Conservation (phyloP, 139 green algal genomes). For the Chlorella sp. region DNA sequence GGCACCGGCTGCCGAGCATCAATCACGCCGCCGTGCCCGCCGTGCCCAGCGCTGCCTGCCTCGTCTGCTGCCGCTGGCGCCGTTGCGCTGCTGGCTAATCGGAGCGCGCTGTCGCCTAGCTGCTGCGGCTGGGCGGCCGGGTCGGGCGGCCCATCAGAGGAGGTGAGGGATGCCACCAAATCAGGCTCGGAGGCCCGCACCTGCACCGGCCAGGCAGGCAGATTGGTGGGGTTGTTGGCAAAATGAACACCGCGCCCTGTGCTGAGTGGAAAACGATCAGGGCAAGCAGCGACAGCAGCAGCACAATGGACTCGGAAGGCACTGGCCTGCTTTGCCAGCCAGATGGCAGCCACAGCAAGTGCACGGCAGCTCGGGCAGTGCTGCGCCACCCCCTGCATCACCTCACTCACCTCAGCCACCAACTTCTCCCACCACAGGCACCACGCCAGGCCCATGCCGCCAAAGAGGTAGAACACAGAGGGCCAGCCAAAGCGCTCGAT, state of each 20-base stretch:
- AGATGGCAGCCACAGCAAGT: too few relatives aligned
- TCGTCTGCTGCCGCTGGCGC: background rate
- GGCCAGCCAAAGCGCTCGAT: slow-evolving; percentile 87
- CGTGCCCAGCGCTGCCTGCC: background rate
- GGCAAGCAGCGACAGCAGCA: too few relatives aligned
- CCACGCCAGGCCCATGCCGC: slow-evolving; percentile 84
- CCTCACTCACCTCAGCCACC: slow-evolving; percentile 25
- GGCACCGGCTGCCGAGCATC: slow-evolving; percentile 59
- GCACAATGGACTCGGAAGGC: too few relatives aligned
- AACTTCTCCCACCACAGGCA: slow-evolving; percentile 78
- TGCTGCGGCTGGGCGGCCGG: background rate
- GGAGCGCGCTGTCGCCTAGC: slow-evolving; percentile 2
- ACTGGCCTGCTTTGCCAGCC: too few relatives aligned
- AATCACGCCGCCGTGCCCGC: slow-evolving; percentile 20
- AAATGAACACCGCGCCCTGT: too few relatives aligned
- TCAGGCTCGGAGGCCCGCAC: slow-evolving; percentile 51
- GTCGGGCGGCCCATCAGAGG: background rate
- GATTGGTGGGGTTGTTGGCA: too few relatives aligned
- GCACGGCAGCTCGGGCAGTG: too few relatives aligned
- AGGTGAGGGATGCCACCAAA: slow-evolving; percentile 35
- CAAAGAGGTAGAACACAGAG: slow-evolving; percentile 90
- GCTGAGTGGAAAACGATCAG: too few relatives aligned
- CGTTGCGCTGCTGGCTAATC: background rate
- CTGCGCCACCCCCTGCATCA: too few relatives aligned
- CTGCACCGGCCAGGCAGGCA: background rate